phyloP scores from a whole-genome alignment of 2,329 filamentous ascomycete species.

The Lachnellula occidentalis region DNA sequence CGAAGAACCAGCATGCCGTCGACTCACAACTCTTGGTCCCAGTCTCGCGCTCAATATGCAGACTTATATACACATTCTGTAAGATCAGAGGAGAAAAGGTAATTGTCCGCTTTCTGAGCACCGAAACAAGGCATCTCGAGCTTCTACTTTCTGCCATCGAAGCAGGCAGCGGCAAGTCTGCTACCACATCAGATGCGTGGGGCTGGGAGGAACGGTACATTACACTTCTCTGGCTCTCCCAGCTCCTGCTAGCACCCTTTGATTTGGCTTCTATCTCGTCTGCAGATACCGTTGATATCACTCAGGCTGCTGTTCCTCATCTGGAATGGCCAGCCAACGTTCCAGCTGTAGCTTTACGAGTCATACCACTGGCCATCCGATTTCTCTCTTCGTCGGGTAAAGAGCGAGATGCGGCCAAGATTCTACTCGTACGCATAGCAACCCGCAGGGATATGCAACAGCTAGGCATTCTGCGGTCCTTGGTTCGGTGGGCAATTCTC shows the following conservation, averaged over 20 bases:
- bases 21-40: constrained; percentile 27
- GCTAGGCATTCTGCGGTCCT: constrained; percentile 60
- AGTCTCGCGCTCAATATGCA: constrained; percentile 59
- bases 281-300: constrained; percentile 43
- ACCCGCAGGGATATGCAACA: constrained; percentile 84
- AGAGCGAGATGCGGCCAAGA: constrained; percentile 82
- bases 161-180: constrained; percentile 30
- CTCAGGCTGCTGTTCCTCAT: constrained; percentile 38
- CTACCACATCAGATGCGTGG: constrained; percentile 37
- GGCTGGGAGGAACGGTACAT: constrained; percentile 88
- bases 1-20: constrained; percentile 31
- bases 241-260: constrained; percentile 80
- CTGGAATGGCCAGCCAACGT: constrained; percentile 54
- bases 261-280: constrained; percentile 82
- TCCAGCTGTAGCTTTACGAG: constrained; percentile 64
- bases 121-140: constrained; percentile 82
- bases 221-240: constrained; percentile 80
- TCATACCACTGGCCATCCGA: constrained; percentile 64
- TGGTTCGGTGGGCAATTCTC: constrained; percentile 66
- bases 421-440: constrained; percentile 73
- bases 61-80: constrained; percentile 82
- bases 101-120: constrained; percentile 83
- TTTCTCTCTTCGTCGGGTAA: constrained; percentile 75
- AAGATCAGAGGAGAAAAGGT: constrained; percentile 94
- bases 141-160: constrained; percentile 72